Conservation (phyloP, 345 rosid genomes). For the Microthlaspi erraticum region DNA sequence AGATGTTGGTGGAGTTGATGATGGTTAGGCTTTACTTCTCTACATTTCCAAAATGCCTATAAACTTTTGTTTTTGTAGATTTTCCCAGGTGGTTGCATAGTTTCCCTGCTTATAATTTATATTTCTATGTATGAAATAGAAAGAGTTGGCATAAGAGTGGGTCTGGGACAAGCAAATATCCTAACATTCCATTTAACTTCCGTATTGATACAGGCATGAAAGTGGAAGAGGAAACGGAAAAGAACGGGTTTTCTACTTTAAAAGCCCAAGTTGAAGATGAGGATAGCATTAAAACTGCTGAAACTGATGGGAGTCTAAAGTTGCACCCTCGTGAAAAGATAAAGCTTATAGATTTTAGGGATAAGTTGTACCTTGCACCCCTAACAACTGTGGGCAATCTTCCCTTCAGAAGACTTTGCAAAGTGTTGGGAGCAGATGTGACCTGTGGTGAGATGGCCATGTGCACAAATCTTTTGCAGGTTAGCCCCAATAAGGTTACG, state of each 20-base stretch:
- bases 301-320: constrained; percentile 66
- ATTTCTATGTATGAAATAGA: neutral
- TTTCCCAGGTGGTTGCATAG: constrained; percentile 6
- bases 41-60: neutral
- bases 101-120: neutral
- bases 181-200: constrained; percentile 26
- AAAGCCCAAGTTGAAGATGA: constrained; percentile 41
- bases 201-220: constrained; percentile 48
- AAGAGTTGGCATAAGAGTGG: neutral
- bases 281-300: constrained; percentile 43
- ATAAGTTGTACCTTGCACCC: constrained; percentile 91
- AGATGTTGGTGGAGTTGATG: constrained; percentile 46
- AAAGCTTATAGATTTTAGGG: constrained; percentile 86
- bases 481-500: constrained; percentile 37
- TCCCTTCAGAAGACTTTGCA: constrained; percentile 95
- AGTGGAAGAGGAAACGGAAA: constrained; percentile 38
- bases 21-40: constrained; percentile 47
- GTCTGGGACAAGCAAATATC: constrained; percentile 3
- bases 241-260: constrained; percentile 33
- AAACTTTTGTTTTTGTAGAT: neutral
- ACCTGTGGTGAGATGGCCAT: constrained; percentile 99
- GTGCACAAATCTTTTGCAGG: constrained; percentile 97
- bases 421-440: constrained; percentile 85
- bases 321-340: constrained; percentile 74
- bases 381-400: constrained; percentile 97